These are phyloP conservation scores for Geum urbanum DNA, from an alignment of 306 rosid species.

Conservation along the genomic window DNA sequence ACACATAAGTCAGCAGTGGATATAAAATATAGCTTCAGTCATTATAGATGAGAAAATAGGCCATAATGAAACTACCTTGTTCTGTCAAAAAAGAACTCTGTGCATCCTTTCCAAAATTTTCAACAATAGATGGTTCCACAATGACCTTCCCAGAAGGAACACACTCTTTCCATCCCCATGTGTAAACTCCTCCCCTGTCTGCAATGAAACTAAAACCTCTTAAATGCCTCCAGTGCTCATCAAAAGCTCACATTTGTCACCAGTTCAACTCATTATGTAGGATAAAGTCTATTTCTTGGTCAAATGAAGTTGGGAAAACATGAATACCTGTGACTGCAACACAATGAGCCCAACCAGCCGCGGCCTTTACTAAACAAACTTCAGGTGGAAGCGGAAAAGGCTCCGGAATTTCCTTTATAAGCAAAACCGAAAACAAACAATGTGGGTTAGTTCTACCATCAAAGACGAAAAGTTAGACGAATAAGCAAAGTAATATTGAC, in stretches of 20 bases:
- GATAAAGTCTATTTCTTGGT: neutral
- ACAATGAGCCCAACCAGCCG: constrained; percentile 97
- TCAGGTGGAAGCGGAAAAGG: constrained; percentile 87
- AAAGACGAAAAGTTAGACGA: neutral
- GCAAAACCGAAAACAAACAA: constrained; percentile 27
- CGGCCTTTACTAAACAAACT: constrained; percentile 60
- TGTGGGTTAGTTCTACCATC: constrained; percentile 21
- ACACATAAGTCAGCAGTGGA: constrained; percentile 29
- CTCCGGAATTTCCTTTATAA: constrained; percentile 81
- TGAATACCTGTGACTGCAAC: constrained; percentile 73
- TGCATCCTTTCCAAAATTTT: constrained; percentile 53
- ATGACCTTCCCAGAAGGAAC: constrained; percentile 86
- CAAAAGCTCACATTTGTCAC: neutral
- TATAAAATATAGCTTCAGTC: constrained; percentile 21
- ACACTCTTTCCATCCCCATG: constrained; percentile 99
- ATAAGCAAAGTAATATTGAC: constrained; percentile 1
- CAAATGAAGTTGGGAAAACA: constrained; percentile 25
- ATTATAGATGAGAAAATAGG: constrained; percentile 25
- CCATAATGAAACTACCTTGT: constrained; percentile 49
- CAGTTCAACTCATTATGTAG: constrained; percentile 4
- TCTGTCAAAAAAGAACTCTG: constrained; percentile 52
- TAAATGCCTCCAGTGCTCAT: constrained; percentile 10
- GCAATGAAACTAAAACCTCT: constrained; percentile 18
- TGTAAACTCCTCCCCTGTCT: constrained; percentile 76
- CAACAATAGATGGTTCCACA: constrained; percentile 44